phyloP scores from a whole-genome alignment of 140 eudicot genomes.

The Artemisia princeps region DNA sequence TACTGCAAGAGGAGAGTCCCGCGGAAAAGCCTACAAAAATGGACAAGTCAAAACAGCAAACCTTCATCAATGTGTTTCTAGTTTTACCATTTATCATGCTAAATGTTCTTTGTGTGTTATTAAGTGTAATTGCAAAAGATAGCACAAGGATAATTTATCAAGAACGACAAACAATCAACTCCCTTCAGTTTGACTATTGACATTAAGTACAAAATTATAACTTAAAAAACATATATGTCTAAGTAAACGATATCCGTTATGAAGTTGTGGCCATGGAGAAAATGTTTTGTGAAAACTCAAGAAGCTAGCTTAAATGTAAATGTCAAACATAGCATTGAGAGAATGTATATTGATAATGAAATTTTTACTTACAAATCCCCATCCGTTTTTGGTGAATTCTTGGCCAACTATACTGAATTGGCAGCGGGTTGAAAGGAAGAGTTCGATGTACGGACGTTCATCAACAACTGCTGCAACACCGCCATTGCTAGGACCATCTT shows the following conservation, averaged over 20 bases:
- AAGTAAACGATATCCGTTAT: too few relatives aligned
- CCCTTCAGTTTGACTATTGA: slow-evolving; percentile 5
- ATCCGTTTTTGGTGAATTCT: slow-evolving; percentile 74
- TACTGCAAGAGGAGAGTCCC: slow-evolving; percentile 72
- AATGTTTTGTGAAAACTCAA: too few relatives aligned
- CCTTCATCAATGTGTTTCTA: not conserved
- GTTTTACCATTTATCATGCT: not conserved
- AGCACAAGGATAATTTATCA: not conserved
- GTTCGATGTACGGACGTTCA: slow-evolving; percentile 62
- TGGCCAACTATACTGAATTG: slow-evolving; percentile 74
- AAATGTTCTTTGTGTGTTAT: too few relatives aligned
- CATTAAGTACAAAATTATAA: not conserved
- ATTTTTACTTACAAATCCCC: slow-evolving; percentile 72
- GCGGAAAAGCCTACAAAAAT: slow-evolving; percentile 58
- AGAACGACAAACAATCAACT: slow-evolving; percentile 1
- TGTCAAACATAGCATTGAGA: not conserved
- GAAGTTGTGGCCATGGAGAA: too few relatives aligned
- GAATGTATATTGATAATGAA: not conserved
- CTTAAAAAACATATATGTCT: not conserved
- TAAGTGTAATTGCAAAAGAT: too few relatives aligned
- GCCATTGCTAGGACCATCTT: slow-evolving; percentile 54
- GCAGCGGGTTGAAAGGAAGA: slow-evolving; percentile 63
- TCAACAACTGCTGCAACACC: slow-evolving; percentile 84
- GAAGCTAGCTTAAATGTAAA: not conserved
- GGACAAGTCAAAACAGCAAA: not conserved